Evolutionary conservation across 371 early-diverging fungal genomes (phyloP), one percentile per base, ranked within the genome.

Genomic region (Basidiobolus meristosporus): DNA sequence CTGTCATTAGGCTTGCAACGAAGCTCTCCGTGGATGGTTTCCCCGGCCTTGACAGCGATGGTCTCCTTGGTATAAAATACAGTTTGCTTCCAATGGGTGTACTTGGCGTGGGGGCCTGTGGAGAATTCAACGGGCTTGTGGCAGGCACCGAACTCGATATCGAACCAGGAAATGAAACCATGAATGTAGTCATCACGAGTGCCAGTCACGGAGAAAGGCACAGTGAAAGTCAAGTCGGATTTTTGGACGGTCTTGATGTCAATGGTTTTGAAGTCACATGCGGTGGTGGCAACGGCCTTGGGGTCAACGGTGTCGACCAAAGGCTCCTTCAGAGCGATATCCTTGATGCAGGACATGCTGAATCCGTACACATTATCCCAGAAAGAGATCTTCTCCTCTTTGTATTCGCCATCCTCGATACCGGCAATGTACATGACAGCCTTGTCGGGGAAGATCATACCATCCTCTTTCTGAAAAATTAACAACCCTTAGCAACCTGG

Each of bases 41-140:
- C 95, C 30, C 83, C 90, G 44, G 65, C 52, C 38, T 70, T 66
- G 50, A 77, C 58, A 14, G 70, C 68, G 52, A 83, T 52, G n/a
- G 72, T 60, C 18, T 82, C 76, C 19, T 58, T 59, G 4, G 76
- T 73, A 58, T 88, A 89, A 48, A 97, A 92, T 20, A 90, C 77
- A 16, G 95, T 91, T 59, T 97, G 96, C 68, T 93, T 95, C 98
- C 98, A 98, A 59, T 98, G 98, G 30, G 98, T 98, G 52, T 84
- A 82, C 60, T 77, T 73, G 33, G 79, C 66, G 40, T 69, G 63
- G 4, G 95, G 90, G 2, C 52, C 47, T 46, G 98, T 98, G 43
- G 85, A 83, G 57, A 98, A 91, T 44, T 58, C 53, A 42, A 92
- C 70, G 20, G 82, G 82, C 65, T 77, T 82, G 59, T 76, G 83